Percentiles rank a stretch among this genome's conserved stretches.
These are phyloP conservation scores for sorghum (Sorghum bicolor) DNA, from an alignment of 176 grass and related monocot species.

Conservation along the genomic window DNA sequence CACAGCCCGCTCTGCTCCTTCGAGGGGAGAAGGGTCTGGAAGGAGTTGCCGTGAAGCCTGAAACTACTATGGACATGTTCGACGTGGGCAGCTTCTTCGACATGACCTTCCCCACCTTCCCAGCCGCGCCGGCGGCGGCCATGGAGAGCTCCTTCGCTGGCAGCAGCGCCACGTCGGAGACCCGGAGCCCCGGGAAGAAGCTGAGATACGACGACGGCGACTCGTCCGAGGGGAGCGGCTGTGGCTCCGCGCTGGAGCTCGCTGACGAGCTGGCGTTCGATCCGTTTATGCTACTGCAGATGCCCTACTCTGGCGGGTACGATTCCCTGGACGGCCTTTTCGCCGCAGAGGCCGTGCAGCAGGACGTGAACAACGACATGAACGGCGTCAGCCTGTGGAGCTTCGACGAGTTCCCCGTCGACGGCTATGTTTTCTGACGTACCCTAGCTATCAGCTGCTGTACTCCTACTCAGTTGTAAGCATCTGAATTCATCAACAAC, in stretches of 20 bases:
- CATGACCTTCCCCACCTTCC: background rate
- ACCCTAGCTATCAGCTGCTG: background rate
- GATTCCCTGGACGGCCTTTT: conserved; percentile 41
- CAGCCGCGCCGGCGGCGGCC: background rate
- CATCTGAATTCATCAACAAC: background rate
- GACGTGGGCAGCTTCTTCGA: conserved; percentile 14
- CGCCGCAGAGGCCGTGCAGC: conserved; percentile 27
- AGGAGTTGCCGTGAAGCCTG: background rate
- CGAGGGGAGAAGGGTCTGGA: background rate
- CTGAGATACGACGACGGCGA: background rate
- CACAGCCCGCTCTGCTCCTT: background rate
- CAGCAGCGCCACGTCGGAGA: background rate
- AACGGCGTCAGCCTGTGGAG: conserved; percentile 59
- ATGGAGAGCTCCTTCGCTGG: conserved; percentile 20
- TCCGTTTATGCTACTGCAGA: conserved; percentile 35
- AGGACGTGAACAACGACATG: conserved; percentile 16
- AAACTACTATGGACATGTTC: background rate
- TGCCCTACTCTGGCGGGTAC: conserved; percentile 47
- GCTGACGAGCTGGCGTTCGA: conserved; percentile 46
- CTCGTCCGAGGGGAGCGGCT: background rate
- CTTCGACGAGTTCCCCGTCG: conserved; percentile 69
- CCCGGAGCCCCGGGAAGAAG: conserved; percentile 1
- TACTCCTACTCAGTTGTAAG: conserved; percentile 1
- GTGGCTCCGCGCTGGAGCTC: conserved; percentile 5
- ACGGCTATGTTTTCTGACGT: conserved; percentile 41